phyloP scores from a whole-genome alignment of 495 filamentous ascomycete species.

The Immersiella caudata region DNA sequence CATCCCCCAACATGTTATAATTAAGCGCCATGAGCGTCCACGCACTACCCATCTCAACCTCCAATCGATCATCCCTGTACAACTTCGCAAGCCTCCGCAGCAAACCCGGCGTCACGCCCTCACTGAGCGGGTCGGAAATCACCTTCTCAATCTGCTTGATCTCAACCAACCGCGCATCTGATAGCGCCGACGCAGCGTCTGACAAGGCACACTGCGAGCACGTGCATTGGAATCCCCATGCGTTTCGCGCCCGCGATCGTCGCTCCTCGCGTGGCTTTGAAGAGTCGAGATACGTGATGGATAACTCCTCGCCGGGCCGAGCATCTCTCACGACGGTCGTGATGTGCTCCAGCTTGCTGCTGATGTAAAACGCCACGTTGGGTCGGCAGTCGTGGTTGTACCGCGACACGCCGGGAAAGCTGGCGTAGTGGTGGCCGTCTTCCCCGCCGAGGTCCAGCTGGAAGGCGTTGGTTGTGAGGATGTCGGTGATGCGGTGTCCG shows the following conservation, averaged over 20 bases:
- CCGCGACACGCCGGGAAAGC: conserved; percentile 34
- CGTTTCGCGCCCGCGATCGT: conserved; percentile 13
- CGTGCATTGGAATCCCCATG: conserved; percentile 28
- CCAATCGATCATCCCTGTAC: conserved; percentile 34
- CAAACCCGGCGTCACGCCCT: conserved; percentile 22
- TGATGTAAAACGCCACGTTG: conserved; percentile 33
- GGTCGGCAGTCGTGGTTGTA: conserved; percentile 39
- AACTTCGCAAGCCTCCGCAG: conserved; percentile 30
- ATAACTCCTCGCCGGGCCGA: conserved; percentile 32
- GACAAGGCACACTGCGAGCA: conserved; percentile 26
- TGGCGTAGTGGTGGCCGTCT: conserved; percentile 33
- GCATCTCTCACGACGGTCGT: conserved; percentile 33
- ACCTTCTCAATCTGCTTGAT: conserved; percentile 29
- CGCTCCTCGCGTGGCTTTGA: conserved; percentile 21
- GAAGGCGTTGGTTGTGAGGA: conserved; percentile 38
- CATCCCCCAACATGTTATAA: conserved; percentile 36
- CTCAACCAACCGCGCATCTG: conserved; percentile 32
- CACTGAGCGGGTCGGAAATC: conserved; percentile 24
- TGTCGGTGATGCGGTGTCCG: conserved; percentile 29
- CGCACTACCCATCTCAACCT: conserved; percentile 26
- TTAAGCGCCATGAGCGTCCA: conserved; percentile 39
- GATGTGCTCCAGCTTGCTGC: conserved; percentile 22
- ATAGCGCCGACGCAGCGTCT: conserved; percentile 15
- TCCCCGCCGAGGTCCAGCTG: conserved; percentile 28
- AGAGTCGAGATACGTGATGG: conserved; percentile 35